Conservation (phyloP, 768 basidiomycete genomes). For the Pulveroboletus frians region DNA sequence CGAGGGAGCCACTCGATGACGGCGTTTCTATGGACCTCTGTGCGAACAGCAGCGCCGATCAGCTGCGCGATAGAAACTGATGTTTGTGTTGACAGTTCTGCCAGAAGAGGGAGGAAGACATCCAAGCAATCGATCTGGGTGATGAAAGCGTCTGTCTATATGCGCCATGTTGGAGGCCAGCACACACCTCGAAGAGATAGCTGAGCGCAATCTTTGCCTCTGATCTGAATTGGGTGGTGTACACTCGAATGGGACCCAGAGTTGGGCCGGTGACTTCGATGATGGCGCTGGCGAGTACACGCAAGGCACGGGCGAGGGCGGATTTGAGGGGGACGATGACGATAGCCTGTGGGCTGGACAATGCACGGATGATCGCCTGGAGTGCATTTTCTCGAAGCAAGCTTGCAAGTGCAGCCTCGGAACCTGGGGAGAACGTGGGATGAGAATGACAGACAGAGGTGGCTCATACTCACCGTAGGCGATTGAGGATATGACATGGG, state of each 20-base stretch:
- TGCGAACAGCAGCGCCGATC: constrained; percentile 48
- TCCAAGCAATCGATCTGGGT: constrained; percentile 57
- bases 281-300: constrained; percentile 52
- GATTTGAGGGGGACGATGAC: constrained; percentile 41
- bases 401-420: constrained; percentile 52
- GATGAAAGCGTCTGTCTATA: not conserved
- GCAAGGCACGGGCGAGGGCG: constrained; percentile 60
- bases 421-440: constrained; percentile 37
- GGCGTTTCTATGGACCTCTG: constrained; percentile 41
- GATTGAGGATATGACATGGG: constrained; percentile 69
- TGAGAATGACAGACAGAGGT: not conserved
- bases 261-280: constrained; percentile 69
- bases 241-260: constrained; percentile 51
- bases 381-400: constrained; percentile 55
- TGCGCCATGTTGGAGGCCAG: not conserved
- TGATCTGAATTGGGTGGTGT: constrained; percentile 34
- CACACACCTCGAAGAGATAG: constrained; percentile 53
- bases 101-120: constrained; percentile 59
- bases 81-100: constrained; percentile 37
- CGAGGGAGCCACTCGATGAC: constrained; percentile 63
- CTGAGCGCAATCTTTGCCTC: constrained; percentile 57
- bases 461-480: constrained; percentile 48
- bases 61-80: constrained; percentile 55
- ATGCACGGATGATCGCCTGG: constrained; percentile 56
- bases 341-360: constrained; percentile 38